phyloP scores from a whole-genome alignment of 1,284 basidiomycete species.

The Uromyces viciae-fabae region DNA sequence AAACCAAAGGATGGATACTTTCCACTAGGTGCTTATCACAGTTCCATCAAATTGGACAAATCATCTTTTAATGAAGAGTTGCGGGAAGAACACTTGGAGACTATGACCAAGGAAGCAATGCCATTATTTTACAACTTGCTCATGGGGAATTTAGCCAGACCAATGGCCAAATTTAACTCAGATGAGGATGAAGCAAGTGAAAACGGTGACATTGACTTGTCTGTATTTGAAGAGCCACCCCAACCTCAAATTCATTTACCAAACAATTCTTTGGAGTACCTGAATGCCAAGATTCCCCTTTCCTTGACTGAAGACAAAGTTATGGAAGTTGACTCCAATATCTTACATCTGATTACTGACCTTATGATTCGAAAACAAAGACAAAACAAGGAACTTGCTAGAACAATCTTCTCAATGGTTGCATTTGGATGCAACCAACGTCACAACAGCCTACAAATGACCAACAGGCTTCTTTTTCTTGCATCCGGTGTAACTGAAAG shows the following conservation, averaged over 20 bases:
- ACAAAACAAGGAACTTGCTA: conserved; percentile 1
- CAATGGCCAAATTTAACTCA: background rate
- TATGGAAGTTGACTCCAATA: background rate
- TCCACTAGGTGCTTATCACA: background rate
- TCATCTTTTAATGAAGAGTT: background rate
- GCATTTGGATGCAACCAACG: conserved; percentile 8
- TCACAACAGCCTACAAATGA: conserved; percentile 6
- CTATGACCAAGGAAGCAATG: background rate
- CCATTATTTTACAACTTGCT: conserved; percentile 3
- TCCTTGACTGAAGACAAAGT: background rate
- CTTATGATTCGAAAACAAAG: background rate
- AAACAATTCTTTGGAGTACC: background rate
- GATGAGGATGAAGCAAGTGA: background rate
- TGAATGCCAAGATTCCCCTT: background rate
- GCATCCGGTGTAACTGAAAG: conserved; percentile 1
- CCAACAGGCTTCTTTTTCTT: background rate
- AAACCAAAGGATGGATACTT: background rate
- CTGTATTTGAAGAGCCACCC: background rate
- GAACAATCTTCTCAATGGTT: conserved; percentile 25
- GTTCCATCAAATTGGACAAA: background rate
- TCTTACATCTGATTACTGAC: background rate
- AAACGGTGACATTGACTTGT: background rate
- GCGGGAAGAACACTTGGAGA: background rate
- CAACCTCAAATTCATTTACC: background rate
- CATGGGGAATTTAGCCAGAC: background rate